Evolutionary conservation across 2,329 filamentous ascomycete genomes (phyloP).

Genomic region (Colletotrichum tropicicola): DNA sequence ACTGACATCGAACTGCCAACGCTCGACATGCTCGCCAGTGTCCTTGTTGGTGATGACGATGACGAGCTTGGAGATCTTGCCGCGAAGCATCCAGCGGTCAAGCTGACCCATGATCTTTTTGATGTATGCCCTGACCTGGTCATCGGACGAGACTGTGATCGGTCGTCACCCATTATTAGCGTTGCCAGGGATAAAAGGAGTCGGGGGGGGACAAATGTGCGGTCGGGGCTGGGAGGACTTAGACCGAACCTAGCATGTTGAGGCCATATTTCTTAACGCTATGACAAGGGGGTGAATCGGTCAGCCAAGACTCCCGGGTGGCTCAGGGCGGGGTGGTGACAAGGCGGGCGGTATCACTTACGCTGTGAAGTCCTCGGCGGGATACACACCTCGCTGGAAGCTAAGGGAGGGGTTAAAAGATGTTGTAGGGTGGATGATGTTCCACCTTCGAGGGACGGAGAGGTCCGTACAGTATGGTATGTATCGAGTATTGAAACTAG

Average conservation of each 20-base stretch:
- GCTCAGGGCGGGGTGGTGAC: background rate
- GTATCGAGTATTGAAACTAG: conserved; percentile 96
- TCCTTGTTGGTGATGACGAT: conserved; percentile 98
- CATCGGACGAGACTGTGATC: conserved; percentile 82
- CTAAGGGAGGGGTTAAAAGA: conserved; percentile 50
- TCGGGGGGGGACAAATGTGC: background rate
- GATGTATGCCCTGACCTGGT: conserved; percentile 99
- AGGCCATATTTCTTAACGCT: conserved; percentile 98
- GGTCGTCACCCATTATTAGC: no score
- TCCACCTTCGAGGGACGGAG: background rate
- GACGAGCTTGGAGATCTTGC: conserved; percentile 97
- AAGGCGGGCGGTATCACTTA: conserved; percentile 51
- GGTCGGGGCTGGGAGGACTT: background rate
- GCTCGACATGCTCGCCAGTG: conserved; percentile 93
- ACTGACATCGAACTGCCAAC: conserved; percentile 95
- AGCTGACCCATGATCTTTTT: conserved; percentile 99
- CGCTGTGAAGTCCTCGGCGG: conserved; percentile 96
- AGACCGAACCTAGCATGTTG: conserved; percentile 86
- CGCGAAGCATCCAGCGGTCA: conserved; percentile 96
- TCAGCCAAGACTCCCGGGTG: background rate
- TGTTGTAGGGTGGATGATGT: background rate
- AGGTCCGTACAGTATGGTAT: conserved; percentile 83
- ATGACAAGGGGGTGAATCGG: background rate
- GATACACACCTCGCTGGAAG: conserved; percentile 87
- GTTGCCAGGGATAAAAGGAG: no score